Percentiles rank a stretch among this genome's conserved stretches.
phyloP scores from a whole-genome alignment of 2,329 filamentous ascomycete species.

The Aspergillus jensenii region DNA sequence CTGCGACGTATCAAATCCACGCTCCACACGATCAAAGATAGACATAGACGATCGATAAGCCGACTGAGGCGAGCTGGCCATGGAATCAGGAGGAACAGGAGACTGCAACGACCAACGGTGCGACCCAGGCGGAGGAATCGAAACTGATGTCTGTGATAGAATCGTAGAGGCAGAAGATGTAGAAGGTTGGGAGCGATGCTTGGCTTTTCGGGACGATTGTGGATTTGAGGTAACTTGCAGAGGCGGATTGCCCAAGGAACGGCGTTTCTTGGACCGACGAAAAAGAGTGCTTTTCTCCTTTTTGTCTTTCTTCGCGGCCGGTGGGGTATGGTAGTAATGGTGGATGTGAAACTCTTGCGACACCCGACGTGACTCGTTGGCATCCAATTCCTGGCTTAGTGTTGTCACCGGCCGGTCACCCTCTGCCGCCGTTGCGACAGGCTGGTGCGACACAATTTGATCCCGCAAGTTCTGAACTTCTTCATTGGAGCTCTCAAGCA shows the following conservation, averaged over 20 bases:
- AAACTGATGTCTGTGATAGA: constrained; percentile 63
- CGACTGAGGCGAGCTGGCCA: constrained; percentile 78
- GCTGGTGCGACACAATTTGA: constrained; percentile 77
- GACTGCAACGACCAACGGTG: constrained; percentile 39
- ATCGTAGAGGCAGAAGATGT: constrained; percentile 56
- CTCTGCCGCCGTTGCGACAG: constrained; percentile 46
- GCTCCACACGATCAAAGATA: constrained; percentile 73
- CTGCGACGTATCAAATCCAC: constrained; percentile 65
- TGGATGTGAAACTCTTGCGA: constrained; percentile 87
- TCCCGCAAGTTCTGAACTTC: constrained; percentile 86
- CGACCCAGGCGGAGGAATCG: constrained; percentile 50
- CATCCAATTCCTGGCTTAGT: constrained; percentile 70
- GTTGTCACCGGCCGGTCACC: constrained; percentile 49
- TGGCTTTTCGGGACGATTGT: constrained; percentile 27
- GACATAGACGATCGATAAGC: constrained; percentile 65
- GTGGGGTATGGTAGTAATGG: constrained; percentile 81
- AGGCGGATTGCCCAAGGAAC: constrained; percentile 60
- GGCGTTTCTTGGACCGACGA: constrained; percentile 70
- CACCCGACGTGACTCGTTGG: constrained; percentile 47
- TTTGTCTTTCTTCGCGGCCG: constrained; percentile 60
- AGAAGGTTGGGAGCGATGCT: constrained; percentile 39
- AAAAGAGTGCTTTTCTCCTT: constrained; percentile 53
- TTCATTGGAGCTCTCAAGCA: constrained; percentile 88
- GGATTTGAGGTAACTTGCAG: constrained; percentile 32
- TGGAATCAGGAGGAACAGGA: constrained; percentile 56